Evolutionary conservation across 805 yeast genomes (phyloP).

Genomic region (Candida dajiaensis): DNA sequence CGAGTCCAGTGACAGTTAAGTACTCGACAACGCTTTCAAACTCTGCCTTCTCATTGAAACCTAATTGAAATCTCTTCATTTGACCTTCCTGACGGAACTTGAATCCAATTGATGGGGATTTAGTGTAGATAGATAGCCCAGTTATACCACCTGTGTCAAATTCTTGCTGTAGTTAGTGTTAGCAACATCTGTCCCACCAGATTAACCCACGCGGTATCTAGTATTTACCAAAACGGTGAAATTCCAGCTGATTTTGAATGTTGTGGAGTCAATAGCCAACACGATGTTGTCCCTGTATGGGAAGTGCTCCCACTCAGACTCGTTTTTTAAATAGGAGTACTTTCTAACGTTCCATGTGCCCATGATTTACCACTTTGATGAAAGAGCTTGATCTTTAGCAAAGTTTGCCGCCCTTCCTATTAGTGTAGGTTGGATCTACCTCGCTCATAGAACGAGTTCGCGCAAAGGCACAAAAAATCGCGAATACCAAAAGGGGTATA

Average conservation of each 20-base stretch:
- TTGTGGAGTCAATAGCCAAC: slow-evolving; percentile 4
- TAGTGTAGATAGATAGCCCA: slow-evolving; percentile 9
- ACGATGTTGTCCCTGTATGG: slow-evolving; percentile 19
- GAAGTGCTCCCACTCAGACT: slow-evolving; percentile 20
- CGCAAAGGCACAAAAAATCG: no score
- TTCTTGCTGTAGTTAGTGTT: background rate
- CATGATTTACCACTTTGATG: background rate
- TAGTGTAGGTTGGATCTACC: no score
- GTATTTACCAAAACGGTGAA: slow-evolving; percentile 14
- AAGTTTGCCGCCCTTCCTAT: no score
- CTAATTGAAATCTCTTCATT: slow-evolving; percentile 11
- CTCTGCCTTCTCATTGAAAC: slow-evolving; percentile 1
- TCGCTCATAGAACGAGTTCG: background rate
- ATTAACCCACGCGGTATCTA: background rate
- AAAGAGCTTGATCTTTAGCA: background rate
- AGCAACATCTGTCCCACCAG: background rate
- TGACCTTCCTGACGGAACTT: slow-evolving; percentile 1
- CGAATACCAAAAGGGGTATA: background rate
- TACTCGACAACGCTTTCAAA: slow-evolving; percentile 1
- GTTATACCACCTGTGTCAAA: background rate
- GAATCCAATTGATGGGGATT: slow-evolving; percentile 21
- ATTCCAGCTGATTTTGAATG: slow-evolving; percentile 15
- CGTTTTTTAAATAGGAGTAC: slow-evolving; percentile 16
- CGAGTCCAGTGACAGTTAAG: background rate
- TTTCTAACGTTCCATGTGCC: slow-evolving; percentile 11